Evolutionary conservation across 2,329 filamentous ascomycete species (phyloP).

Genomic region (Cercospora sp.): DNA sequence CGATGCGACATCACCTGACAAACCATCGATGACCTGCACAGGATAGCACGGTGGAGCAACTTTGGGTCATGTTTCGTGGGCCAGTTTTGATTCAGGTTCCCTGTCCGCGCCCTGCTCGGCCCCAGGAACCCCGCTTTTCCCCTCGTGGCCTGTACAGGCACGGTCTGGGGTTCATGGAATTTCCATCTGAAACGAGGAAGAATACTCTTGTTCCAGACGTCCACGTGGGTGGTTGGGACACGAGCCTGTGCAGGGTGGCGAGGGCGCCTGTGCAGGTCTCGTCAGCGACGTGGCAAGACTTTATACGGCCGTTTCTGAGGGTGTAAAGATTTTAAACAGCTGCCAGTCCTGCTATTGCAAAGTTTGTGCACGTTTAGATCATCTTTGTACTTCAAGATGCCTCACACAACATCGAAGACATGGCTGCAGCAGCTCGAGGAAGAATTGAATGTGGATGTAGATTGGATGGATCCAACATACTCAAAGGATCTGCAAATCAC

Average conservation of each 20-base stretch:
- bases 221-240: neutral
- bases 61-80: neutral
- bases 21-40: neutral
- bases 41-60: neutral
- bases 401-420: conserved; percentile 20
- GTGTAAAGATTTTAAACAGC: neutral
- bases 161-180: neutral
- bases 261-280: neutral
- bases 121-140: neutral
- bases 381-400: conserved; percentile 12
- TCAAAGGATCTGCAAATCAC: conserved; percentile 25
- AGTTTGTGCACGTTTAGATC: neutral
- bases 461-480: conserved; percentile 29
- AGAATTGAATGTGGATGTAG: conserved; percentile 27
- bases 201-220: neutral
- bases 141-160: neutral
- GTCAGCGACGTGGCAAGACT: neutral
- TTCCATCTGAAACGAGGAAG: neutral
- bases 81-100: neutral
- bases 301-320: neutral
- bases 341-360: neutral
- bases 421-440: conserved; percentile 28
- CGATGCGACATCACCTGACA: neutral
- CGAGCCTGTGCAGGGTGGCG: neutral
- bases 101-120: neutral